A percentile compares a stretch with the other conserved stretches of the same genome.
Conservation (phyloP, 2,329 filamentous ascomycete genomes). For the Pestalotiopsis fici region DNA sequence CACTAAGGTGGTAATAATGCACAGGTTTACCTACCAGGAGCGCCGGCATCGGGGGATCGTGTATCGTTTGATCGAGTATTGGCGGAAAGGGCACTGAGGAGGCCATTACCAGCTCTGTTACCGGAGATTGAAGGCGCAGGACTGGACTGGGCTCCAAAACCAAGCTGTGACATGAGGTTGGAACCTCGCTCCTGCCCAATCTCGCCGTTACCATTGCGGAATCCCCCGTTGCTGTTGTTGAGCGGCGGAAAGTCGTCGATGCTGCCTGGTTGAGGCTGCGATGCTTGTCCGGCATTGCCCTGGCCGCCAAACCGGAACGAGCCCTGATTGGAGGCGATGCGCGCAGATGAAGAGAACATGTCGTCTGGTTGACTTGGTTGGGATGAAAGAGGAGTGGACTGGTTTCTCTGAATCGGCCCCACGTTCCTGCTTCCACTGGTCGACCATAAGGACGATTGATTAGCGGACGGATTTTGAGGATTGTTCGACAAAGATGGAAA, state of each 20-base stretch:
- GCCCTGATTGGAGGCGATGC: slow-evolving; percentile 41
- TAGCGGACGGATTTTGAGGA: slow-evolving; percentile 51
- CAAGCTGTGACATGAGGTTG: slow-evolving; percentile 54
- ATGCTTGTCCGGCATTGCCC: slow-evolving; percentile 38
- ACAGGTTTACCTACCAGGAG: slow-evolving; percentile 31
- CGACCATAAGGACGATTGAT: slow-evolving; percentile 57
- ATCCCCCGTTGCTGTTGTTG: slow-evolving; percentile 35
- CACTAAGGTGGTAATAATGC: slow-evolving; percentile 16
- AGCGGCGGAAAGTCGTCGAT: slow-evolving; percentile 66
- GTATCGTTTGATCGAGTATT: slow-evolving; percentile 52
- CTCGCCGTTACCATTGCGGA: slow-evolving; percentile 56
- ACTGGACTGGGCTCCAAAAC: slow-evolving; percentile 51
- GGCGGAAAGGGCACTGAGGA: slow-evolving; percentile 65
- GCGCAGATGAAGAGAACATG: slow-evolving; percentile 39
- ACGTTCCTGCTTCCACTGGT: slow-evolving; percentile 49
- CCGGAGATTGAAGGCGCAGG: slow-evolving; percentile 39
- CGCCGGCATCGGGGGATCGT: slow-evolving; percentile 47
- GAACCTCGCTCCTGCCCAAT: slow-evolving; percentile 56
- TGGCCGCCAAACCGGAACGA: slow-evolving; percentile 58
- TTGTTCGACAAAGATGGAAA: slow-evolving; percentile 68
- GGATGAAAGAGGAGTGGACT: slow-evolving; percentile 48
- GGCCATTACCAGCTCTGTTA: slow-evolving; percentile 56
- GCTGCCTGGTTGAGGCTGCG: slow-evolving; percentile 48
- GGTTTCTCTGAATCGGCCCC: slow-evolving; percentile 50
- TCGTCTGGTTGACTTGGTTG: slow-evolving; percentile 53